These are phyloP conservation scores for Chaetomium fimeti DNA, from an alignment of 495 filamentous ascomycete species.

Conservation along the genomic window DNA sequence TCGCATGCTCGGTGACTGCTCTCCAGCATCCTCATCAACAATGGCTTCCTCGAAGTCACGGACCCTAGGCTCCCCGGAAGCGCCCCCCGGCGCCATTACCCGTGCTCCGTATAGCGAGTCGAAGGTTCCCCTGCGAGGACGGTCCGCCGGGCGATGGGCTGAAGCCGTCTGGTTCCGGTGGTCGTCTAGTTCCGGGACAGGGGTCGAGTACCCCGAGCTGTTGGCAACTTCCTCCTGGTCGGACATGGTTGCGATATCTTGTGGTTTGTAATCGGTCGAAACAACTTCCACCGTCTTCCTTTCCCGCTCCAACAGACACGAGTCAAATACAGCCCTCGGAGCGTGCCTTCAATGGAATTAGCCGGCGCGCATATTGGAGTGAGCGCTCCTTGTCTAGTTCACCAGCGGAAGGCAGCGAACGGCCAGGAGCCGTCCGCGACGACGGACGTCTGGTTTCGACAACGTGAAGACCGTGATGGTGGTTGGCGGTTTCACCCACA, in stretches of 20 bases:
- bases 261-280: conserved; percentile 5
- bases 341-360: conserved; percentile 30
- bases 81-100: conserved; percentile 40
- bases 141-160: conserved; percentile 52
- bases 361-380: conserved; percentile 37
- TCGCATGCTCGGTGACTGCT: conserved; percentile 37
- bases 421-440: conserved; percentile 41
- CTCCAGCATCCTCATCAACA: conserved; percentile 70
- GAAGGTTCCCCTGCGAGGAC: conserved; percentile 55
- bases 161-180: conserved; percentile 78
- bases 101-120: conserved; percentile 52
- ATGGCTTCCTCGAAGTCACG: conserved; percentile 73
- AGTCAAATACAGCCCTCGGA: conserved; percentile 30
- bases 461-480: not conserved
- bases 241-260: conserved; percentile 50
- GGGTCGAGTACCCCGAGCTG: conserved; percentile 63
- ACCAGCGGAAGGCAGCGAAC: conserved; percentile 45
- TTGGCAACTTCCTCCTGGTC: conserved; percentile 51
- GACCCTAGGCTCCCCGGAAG: conserved; percentile 35
- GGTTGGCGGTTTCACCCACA: conserved; percentile 9
- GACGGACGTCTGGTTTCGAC: conserved; percentile 20
- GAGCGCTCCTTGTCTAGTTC: conserved; percentile 25
- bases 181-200: conserved; percentile 88
- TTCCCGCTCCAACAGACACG: conserved; percentile 14
- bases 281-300: not conserved